Conservation (phyloP, 768 basidiomycete genomes). For the Auricularia cornea region DNA sequence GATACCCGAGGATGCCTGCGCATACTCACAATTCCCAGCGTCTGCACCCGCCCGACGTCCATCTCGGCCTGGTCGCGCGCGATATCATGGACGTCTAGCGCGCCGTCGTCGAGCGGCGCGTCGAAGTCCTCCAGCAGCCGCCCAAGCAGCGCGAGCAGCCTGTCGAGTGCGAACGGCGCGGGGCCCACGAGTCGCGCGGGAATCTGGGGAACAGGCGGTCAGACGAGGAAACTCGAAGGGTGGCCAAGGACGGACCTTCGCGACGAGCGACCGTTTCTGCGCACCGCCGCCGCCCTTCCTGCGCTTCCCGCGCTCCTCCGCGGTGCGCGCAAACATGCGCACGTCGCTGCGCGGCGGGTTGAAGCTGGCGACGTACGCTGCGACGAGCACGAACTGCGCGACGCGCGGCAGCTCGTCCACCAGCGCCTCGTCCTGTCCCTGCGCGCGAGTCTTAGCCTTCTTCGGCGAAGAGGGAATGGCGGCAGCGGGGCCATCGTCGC, state of each 20-base stretch:
- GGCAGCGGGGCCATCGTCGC: background rate
- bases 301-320: conserved; percentile 56
- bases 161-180: conserved; percentile 65
- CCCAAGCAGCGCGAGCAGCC: conserved; percentile 73
- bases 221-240: too few species aligned
- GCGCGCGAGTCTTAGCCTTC: background rate
- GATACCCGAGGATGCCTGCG: conserved; percentile 2
- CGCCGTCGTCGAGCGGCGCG: conserved; percentile 33
- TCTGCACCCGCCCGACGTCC: conserved; percentile 54
- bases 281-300: conserved; percentile 28
- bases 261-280: conserved; percentile 32
- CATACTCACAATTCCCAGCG: conserved; percentile 50
- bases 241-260: conserved; percentile 17
- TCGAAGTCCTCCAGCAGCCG: conserved; percentile 56
- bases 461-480: background rate
- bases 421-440: background rate
- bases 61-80: conserved; percentile 70
- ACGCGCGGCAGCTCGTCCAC: conserved; percentile 42
- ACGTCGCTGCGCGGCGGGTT: conserved; percentile 77
- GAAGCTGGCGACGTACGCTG: conserved; percentile 73
- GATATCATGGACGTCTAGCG: conserved; percentile 32
- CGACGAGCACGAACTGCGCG: conserved; percentile 68
- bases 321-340: conserved; percentile 71
- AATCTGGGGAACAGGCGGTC: conserved; percentile 34
- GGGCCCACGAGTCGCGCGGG: conserved; percentile 79